Evolutionary conservation across 495 filamentous ascomycete genomes (phyloP).

Genomic region (Hypoxylon subgilvum): DNA sequence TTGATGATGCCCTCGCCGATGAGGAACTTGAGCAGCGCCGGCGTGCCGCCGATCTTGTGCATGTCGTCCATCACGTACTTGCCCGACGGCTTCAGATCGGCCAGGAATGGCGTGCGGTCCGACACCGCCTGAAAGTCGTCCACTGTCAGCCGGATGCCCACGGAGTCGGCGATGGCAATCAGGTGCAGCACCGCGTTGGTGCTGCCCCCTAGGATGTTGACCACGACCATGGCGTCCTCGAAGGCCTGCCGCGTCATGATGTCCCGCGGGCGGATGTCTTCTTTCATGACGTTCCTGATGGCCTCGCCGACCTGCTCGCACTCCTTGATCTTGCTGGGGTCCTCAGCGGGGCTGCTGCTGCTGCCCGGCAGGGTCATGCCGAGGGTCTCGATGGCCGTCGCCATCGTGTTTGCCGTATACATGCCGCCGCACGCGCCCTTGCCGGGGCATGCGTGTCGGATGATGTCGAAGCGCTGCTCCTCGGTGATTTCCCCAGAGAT

Average conservation of each 20-base stretch:
- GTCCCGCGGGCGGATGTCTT: constrained; percentile 87
- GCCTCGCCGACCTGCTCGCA: constrained; percentile 84
- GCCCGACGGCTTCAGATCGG: constrained; percentile 95
- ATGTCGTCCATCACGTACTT: constrained; percentile 97
- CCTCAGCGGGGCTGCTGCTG: constrained; percentile 89
- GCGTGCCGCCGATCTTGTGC: constrained; percentile 88
- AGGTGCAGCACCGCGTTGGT: constrained; percentile 97
- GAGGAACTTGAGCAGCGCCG: constrained; percentile 87
- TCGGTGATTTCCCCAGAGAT: constrained; percentile 89
- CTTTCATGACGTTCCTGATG: constrained; percentile 81
- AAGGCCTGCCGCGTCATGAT: constrained; percentile 92
- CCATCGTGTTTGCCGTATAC: constrained; percentile 99
- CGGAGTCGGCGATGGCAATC: constrained; percentile 93
- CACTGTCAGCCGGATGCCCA: constrained; percentile 91
- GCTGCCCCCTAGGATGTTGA: constrained; percentile 93
- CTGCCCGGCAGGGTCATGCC: constrained; percentile 95
- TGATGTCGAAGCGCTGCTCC: constrained; percentile 90
- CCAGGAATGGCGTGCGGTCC: constrained; percentile 89
- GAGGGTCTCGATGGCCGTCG: constrained; percentile 93
- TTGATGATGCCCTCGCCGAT: constrained; percentile 88
- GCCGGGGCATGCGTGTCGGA: constrained; percentile 91
- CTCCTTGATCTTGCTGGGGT: constrained; percentile 81
- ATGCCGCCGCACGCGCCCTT: constrained; percentile 95
- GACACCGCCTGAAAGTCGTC: constrained; percentile 97
- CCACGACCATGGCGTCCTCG: constrained; percentile 94